These are phyloP conservation scores for Pestalotiopsis sp. DNA, from an alignment of 2,329 filamentous ascomycete species.

Conservation along the genomic window DNA sequence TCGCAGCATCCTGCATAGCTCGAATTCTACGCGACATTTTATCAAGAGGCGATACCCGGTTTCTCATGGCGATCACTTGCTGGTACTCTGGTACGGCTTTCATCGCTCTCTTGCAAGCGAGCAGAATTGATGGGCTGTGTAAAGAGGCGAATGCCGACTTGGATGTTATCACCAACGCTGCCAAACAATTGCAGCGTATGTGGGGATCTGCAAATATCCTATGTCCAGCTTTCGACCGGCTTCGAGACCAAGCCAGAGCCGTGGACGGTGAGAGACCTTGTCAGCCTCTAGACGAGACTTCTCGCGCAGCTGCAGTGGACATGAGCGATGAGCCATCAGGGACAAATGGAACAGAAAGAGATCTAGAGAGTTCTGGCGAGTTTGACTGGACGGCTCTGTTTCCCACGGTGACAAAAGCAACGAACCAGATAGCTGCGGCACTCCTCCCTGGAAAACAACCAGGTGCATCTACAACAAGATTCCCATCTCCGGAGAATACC, in stretches of 20 bases:
- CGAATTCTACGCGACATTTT: constrained; percentile 40
- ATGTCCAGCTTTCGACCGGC: constrained; percentile 30
- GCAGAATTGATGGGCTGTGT: constrained; percentile 31
- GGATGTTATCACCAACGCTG: constrained; percentile 30
- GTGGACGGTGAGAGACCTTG: constrained; percentile 9
- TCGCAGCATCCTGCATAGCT: constrained; percentile 39
- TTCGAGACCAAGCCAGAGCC: constrained; percentile 18
- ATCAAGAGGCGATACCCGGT: constrained; percentile 37
- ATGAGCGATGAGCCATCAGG: constrained; percentile 9
- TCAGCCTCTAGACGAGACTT: not conserved
- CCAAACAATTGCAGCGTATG: constrained; percentile 34
- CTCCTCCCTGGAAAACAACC: constrained; percentile 23
- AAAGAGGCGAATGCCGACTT: constrained; percentile 34
- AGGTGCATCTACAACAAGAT: constrained; percentile 18
- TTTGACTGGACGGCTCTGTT: constrained; percentile 37
- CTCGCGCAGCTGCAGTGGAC: constrained; percentile 7
- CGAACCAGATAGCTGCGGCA: constrained; percentile 28
- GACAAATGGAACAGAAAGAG: constrained; percentile 15
- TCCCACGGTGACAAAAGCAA: constrained; percentile 33
- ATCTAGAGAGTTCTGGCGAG: not conserved
- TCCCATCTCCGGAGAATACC: constrained; percentile 20
- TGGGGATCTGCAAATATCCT: constrained; percentile 39
- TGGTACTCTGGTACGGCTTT: constrained; percentile 45
- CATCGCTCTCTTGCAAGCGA: constrained; percentile 40
- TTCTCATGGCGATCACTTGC: constrained; percentile 43